Base-by-base conservation (phyloP, 805 yeast genomes). In the Pachysolen tannophilus region DNA sequence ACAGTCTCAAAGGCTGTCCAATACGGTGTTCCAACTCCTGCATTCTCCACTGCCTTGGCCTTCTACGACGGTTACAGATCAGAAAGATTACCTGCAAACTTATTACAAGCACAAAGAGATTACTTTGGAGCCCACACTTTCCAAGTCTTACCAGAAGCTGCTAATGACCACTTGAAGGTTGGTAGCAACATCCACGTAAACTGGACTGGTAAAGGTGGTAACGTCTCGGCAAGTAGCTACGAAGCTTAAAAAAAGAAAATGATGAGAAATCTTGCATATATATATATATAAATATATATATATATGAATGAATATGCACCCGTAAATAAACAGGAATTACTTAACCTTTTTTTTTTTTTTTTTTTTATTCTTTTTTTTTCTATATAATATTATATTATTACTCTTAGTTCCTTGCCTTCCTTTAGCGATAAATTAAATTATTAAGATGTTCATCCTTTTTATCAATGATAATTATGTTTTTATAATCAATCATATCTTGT, bases 121-220 rank as follows among this genome's bases (percentile, higher is more conserved):
- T 90, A 87, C 85, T 90, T 90, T 58, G 98, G 98, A 69, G 97
- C 98, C 48, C 98, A 90, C 78, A 92, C 98, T 58, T 90, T 92
- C 87, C 77, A 77, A 65, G 94, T 92, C 46, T 72, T 87, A 60
- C 95, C 95, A 52, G 92, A 90, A 65, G 62, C 53, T 53, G 95
- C 86, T 52, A 71, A 75, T 58, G 86, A 68, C 35, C 65, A 65
- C 59, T 74, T 83, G 67, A 90, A 92, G 69, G 78, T 66, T 48
- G 92, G 74, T 55, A 67, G 75, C 49, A 78, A 81, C 71, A 82
- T 90, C 65, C 98, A 90, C 72, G 74, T 92, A 59, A 90, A 90
- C 92, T 90, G 98, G 98, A 90, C 97, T 49, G 97, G 97, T 64
- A 79, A 78, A 56, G 97, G 98, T 69, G 98, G 98, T 73, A 80